Evolutionary conservation across 768 basidiomycete species (phyloP).

Genomic region (Termitomyces titanicus): DNA sequence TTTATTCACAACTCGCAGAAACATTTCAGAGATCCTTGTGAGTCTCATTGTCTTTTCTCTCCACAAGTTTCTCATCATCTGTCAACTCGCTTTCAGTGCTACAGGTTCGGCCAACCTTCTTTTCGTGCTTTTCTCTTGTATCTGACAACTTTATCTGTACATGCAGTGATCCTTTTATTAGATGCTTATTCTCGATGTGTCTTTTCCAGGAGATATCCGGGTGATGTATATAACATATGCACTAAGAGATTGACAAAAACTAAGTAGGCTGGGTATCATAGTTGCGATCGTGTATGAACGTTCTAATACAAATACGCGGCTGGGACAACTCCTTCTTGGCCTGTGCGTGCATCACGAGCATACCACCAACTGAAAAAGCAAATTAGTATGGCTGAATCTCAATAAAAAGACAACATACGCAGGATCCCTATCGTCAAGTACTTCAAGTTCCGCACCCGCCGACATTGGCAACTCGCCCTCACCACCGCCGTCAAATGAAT

Average conservation of each 20-base stretch:
- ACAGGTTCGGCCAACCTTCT: constrained; percentile 11
- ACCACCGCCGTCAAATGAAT: constrained; percentile 75
- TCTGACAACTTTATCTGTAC: background rate
- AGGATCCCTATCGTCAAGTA: constrained; percentile 76
- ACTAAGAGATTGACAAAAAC: constrained; percentile 10
- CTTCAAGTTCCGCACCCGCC: constrained; percentile 68
- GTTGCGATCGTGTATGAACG: constrained; percentile 28
- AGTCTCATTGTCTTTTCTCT: constrained; percentile 23
- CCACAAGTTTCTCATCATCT: background rate
- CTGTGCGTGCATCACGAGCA: constrained; percentile 73
- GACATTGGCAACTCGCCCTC: constrained; percentile 75
- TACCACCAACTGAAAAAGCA: constrained; percentile 84
- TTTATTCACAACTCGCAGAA: constrained; percentile 86
- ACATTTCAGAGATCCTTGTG: constrained; percentile 76
- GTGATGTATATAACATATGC: constrained; percentile 4
- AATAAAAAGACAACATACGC: constrained; percentile 50
- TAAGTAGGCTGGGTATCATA: constrained; percentile 22
- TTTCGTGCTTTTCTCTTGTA: background rate
- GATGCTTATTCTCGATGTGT: background rate
- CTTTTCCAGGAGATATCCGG: background rate
- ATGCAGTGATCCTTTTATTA: background rate
- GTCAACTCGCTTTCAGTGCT: constrained; percentile 9
- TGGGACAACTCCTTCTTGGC: constrained; percentile 87
- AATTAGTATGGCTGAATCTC: background rate
- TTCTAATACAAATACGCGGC: constrained; percentile 85